Conservation (phyloP, 345 rosid genomes). For the Xanthoceras sorbifolium region DNA sequence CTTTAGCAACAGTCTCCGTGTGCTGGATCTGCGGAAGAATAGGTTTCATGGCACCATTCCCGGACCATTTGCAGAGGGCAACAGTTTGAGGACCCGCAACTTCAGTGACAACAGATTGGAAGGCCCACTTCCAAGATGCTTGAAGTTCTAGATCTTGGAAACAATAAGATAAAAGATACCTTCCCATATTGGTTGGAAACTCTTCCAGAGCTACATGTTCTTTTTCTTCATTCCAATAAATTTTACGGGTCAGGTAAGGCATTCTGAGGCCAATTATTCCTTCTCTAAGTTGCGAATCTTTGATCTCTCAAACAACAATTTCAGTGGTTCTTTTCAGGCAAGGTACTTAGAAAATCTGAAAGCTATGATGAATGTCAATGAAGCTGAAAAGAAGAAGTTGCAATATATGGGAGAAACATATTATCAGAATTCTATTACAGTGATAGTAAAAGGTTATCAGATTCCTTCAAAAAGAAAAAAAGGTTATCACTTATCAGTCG, state of each 20-base stretch:
- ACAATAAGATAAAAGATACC: constrained; percentile 28
- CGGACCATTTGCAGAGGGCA: not conserved
- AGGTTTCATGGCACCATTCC: constrained; percentile 19
- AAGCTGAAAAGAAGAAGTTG: not conserved
- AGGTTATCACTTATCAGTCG: no score
- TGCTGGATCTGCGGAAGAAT: constrained; percentile 26
- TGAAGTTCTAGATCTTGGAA: constrained; percentile 32
- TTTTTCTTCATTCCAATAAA: constrained; percentile 26
- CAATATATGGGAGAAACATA: not conserved
- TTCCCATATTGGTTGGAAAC: constrained; percentile 35
- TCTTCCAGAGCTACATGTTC: constrained; percentile 26
- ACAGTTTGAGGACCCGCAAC: constrained; percentile 8
- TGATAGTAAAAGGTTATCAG: constrained; percentile 8
- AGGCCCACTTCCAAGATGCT: constrained; percentile 26
- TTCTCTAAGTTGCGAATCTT: constrained; percentile 28
- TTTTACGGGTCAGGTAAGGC: constrained; percentile 21
- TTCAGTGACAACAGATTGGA: constrained; percentile 25
- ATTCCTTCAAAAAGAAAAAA: no score
- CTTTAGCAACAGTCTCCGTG: not conserved
- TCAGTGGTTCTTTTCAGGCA: constrained; percentile 28
- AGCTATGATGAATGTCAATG: not conserved
- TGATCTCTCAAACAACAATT: constrained; percentile 31
- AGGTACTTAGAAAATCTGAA: not conserved
- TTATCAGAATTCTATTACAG: not conserved
- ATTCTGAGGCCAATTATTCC: not conserved